Evolutionary conservation across 257 asterid genomes (phyloP), one percentile per base, ranked within the genome.

Genomic region (Coffea canephora): DNA sequence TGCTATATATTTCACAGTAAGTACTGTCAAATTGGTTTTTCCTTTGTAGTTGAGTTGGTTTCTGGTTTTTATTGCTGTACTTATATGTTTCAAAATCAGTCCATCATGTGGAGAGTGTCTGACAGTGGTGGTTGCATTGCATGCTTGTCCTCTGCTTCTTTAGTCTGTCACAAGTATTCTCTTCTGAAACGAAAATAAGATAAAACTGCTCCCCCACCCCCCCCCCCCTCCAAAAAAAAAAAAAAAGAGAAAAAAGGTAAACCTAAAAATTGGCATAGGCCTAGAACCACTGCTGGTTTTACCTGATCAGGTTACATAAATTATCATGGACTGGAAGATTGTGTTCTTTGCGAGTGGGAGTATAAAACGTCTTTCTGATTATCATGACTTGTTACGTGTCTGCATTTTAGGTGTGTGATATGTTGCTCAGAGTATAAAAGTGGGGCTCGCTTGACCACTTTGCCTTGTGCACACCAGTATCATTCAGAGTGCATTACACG

Each of bases 391-490:
- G 57, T 62, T 46, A 57, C n/a, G 69, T 62, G 12, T 80, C 12
- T 85, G 73, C 61, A 48, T 48, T 71, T 55, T 80, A 95, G 99
- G 87, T 95, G 99, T 67, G 98, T 91, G 86, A 93, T 95, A 84
- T 95, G 99, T 86, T 83, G 59, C 25, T 76, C 91, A 19, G 91
- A 89, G 64, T 95, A 91, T 75, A 90, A 79, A 87, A 79, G 86
- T 46, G 91, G 97, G 74, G 83, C 85, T 76, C 84, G 85, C 84
- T 71, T 95, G 84, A 90, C 87, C 50, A 85, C 89, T 75, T 87
- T 95, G 89, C 99, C 98, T 62, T 95, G 99, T 74, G 89, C 92
- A 6, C 99, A 95, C 86, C 90, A 85, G 75, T 95, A 91, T 84
- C 99, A 95, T 83, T 87, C 93, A 16, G 77, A 81, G 34, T 95